Evolutionary conservation across 208 protist genomes (phyloP).

Genomic region (Jaenimonas drosophilae): DNA sequence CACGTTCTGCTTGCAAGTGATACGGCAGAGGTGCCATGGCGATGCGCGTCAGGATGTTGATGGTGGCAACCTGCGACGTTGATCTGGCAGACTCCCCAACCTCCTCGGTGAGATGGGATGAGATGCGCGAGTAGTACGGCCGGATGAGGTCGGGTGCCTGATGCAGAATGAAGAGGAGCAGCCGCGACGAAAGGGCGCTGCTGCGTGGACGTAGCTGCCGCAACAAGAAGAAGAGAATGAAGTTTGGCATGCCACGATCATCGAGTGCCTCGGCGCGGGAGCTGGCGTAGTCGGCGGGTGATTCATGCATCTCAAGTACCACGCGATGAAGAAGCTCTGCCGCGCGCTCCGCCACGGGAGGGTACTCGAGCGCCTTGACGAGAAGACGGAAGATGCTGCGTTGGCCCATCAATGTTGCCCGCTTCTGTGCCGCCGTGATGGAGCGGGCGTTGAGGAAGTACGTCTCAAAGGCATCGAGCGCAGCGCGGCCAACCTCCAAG

Average conservation of each 20-base stretch:
- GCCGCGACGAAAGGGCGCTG: slow-evolving; percentile 34
- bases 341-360: slow-evolving; percentile 43
- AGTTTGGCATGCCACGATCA: slow-evolving; percentile 84
- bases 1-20: slow-evolving; percentile 44
- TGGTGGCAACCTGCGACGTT: slow-evolving; percentile 50
- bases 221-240: slow-evolving; percentile 81
- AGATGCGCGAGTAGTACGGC: slow-evolving; percentile 78
- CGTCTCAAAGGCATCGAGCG: slow-evolving; percentile 47
- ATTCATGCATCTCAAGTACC: slow-evolving; percentile 63
- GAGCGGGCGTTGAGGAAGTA: slow-evolving; percentile 42
- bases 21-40: slow-evolving; percentile 76
- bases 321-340: slow-evolving; percentile 53
- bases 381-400: slow-evolving; percentile 76
- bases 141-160: slow-evolving; percentile 77
- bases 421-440: slow-evolving; percentile 44
- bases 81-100: slow-evolving; percentile 13
- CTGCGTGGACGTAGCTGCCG: slow-evolving; percentile 65
- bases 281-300: slow-evolving; percentile 70
- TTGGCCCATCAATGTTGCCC: slow-evolving; percentile 54
- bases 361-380: slow-evolving; percentile 65
- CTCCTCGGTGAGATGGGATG: slow-evolving; percentile 68
- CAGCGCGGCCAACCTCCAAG: slow-evolving; percentile 22
- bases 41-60: slow-evolving; percentile 80
- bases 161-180: slow-evolving; percentile 69
- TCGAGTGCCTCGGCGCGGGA: slow-evolving; percentile 57